Base-by-base conservation (phyloP, 2,329 filamentous ascomycete species). In the Madurella fahalii region DNA sequence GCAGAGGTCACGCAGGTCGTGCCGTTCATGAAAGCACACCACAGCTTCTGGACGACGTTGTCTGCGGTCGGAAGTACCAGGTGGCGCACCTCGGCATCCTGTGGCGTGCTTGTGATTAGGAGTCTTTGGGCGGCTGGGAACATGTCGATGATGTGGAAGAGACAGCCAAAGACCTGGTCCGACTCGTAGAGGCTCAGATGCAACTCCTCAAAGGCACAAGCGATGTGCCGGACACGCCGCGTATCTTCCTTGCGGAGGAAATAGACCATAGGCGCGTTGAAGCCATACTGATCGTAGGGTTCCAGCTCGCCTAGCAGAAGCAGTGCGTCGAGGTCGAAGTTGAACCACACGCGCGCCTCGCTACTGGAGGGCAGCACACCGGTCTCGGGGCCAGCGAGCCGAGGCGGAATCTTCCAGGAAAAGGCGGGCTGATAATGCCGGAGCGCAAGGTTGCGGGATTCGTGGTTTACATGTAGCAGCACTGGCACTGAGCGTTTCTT, bases 61-160 rank as follows among this genome's bases (percentile, higher is more conserved):
- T 72, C 67, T 46, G 63, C 60, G 42, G 63, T 56, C 46, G 70
- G 62, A 54, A 68, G 63, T 37, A 65, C 68, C 15, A 57, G 20
- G 32, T 55, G 46, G 11, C 54, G 25, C 12, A 58, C 57, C 58
- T 72, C 68, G 32, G 66, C 65, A 53, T 77, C 74, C 15, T 61
- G 57, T n/a, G 69, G 65, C 25, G 67, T 72, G 40, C 74, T 72
- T 17, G 74, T 72, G 20, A 79, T 62, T 15, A 77, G 51, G 17
- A 79, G 64, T 53, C 68, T 62, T 44, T 66, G 61, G 3, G 65
- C 68, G 9, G 60, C 58, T 4, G 67, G 62, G 52, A 78, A 79
- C 20, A 73, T 69, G 58, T 79, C 76, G 42, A 77, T 69, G 42
- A 79, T 68, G 55, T 78, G 75, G 65, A 76, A 79, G 47, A 80